Evolutionary conservation across 2,329 filamentous ascomycete genomes (phyloP).

Genomic region (Neofusicoccum sp.): DNA sequence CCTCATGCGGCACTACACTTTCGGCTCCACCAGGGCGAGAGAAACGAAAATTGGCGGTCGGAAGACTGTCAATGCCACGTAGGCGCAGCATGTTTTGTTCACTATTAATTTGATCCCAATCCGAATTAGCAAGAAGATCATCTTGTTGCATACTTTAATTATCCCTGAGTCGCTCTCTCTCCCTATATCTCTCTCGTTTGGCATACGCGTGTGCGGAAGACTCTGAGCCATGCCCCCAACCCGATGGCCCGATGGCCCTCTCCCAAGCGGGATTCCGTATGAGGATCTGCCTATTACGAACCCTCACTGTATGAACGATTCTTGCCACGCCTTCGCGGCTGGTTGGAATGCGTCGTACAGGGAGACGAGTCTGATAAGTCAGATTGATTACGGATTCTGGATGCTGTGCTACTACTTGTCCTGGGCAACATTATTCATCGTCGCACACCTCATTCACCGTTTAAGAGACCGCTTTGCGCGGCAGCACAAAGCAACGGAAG

Average conservation of each 20-base stretch:
- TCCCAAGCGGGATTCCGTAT: slow-evolving; percentile 12
- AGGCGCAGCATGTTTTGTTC: too few relatives aligned
- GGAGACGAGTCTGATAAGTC: slow-evolving; percentile 21
- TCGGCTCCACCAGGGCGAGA: neutral
- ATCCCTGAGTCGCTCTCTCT: neutral
- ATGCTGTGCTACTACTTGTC: slow-evolving; percentile 26
- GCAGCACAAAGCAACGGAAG: neutral
- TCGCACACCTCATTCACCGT: slow-evolving; percentile 20
- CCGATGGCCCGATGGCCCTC: slow-evolving; percentile 20
- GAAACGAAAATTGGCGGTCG: neutral
- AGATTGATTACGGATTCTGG: slow-evolving; percentile 26
- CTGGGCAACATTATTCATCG: slow-evolving; percentile 24
- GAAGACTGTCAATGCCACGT: neutral
- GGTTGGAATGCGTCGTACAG: slow-evolving; percentile 23
- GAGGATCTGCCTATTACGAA: slow-evolving; percentile 24
- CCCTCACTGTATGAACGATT: slow-evolving; percentile 21
- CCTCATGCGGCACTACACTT: neutral
- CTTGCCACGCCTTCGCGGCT: slow-evolving; percentile 23
- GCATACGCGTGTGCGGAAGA: neutral
- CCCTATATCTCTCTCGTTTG: neutral
- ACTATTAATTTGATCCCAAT: too few relatives aligned
- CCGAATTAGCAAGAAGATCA: too few relatives aligned
- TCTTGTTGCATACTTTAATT: too few relatives aligned
- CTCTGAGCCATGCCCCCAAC: neutral
- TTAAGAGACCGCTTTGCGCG: neutral